A percentile compares a stretch with the other conserved stretches of the same genome.
phyloP scores from a whole-genome alignment of 306 rosid genomes.

The Astragalus membranaceus region DNA sequence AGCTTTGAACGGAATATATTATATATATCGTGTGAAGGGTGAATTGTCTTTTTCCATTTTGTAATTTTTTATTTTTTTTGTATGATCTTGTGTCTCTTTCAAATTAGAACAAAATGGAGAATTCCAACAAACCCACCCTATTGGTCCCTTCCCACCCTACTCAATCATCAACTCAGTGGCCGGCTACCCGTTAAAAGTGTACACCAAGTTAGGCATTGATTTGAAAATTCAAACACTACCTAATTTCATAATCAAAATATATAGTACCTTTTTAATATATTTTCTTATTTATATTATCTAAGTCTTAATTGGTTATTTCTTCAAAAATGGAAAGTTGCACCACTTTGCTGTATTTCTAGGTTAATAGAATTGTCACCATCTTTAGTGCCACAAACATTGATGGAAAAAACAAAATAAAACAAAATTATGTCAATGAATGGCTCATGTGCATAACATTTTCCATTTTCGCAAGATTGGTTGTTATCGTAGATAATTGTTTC shows the following conservation, averaged over 20 bases:
- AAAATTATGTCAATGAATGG: background rate
- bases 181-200: constrained; percentile 11
- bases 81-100: constrained; percentile 20
- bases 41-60: constrained; percentile 21
- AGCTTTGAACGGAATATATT: background rate
- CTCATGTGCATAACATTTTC: background rate
- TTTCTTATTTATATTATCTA: background rate
- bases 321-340: constrained; percentile 13
- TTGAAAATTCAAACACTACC: constrained; percentile 29
- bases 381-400: constrained; percentile 3
- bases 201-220: constrained; percentile 23
- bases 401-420: background rate
- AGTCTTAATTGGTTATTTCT: background rate
- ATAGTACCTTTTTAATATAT: background rate
- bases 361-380: background rate
- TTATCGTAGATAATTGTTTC: background rate
- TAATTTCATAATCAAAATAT: background rate
- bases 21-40: background rate
- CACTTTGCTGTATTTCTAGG: constrained; percentile 1
- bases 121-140: constrained; percentile 4
- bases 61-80: background rate
- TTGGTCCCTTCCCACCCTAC: background rate
- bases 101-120: constrained; percentile 7
- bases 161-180: background rate
- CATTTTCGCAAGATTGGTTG: background rate